phyloP scores from a whole-genome alignment of 176 grass and related monocot genomes.

The Paspalum vaginatum region DNA sequence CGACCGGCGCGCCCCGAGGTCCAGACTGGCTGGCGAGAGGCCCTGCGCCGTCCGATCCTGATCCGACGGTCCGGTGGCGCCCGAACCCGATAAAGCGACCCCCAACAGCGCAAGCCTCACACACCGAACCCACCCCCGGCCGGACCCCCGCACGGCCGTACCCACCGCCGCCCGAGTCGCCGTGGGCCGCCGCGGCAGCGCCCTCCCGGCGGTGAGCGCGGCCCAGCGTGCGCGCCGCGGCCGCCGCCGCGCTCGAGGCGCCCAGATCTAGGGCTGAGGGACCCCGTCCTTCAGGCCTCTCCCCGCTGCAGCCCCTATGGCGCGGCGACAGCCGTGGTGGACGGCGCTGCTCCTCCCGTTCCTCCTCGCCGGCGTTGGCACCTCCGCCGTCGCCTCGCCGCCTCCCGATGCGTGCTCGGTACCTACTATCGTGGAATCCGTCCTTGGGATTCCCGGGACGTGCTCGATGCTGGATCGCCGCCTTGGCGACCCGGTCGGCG shows the following conservation, averaged over 20 bases:
- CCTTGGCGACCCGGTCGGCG: slow-evolving; percentile 50
- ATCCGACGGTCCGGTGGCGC: slow-evolving; percentile 15
- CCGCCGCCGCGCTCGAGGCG: not conserved
- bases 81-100: slow-evolving; percentile 50
- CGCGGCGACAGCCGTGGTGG: slow-evolving; percentile 34
- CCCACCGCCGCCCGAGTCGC: slow-evolving; percentile 38
- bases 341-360: slow-evolving; percentile 43
- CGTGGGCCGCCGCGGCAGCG: slow-evolving; percentile 34
- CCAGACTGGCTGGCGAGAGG: not conserved
- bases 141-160: not conserved
- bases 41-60: not conserved
- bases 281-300: not conserved
- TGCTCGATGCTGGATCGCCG: slow-evolving; percentile 54
- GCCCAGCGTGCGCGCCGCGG: slow-evolving; percentile 24
- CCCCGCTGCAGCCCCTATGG: slow-evolving; percentile 28
- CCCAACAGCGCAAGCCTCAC: slow-evolving; percentile 38
- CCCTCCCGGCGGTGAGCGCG: slow-evolving; percentile 36
- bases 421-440: slow-evolving; percentile 15
- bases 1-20: not conserved
- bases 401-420: slow-evolving; percentile 37
- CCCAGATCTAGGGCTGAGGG: slow-evolving; percentile 43
- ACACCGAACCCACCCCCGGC: slow-evolving; percentile 34
- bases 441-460: slow-evolving; percentile 35
- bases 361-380: slow-evolving; percentile 21
- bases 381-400: slow-evolving; percentile 4